These are phyloP conservation scores for Hordeum pubiflorum DNA, from an alignment of 202 grass and related monocot species.

Conservation along the genomic window DNA sequence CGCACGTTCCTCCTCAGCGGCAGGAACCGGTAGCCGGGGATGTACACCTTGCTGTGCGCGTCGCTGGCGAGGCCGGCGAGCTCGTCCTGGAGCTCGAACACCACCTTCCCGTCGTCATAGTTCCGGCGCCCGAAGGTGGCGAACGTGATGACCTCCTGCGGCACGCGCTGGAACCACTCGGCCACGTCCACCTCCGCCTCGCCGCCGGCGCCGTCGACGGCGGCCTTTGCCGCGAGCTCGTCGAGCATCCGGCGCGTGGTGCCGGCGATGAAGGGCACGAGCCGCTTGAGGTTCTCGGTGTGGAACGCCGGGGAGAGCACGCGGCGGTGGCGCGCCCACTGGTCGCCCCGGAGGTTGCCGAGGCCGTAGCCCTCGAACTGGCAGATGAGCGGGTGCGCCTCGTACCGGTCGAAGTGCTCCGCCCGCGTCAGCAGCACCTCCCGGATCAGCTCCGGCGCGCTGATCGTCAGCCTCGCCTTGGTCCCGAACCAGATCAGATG, in stretches of 20 bases:
- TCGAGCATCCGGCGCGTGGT: slow-evolving; percentile 52
- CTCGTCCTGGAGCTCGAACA: slow-evolving; percentile 58
- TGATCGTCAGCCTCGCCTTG: slow-evolving; percentile 48
- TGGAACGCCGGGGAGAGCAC: slow-evolving; percentile 52
- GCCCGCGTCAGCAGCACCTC: slow-evolving; percentile 56
- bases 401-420: slow-evolving; percentile 62
- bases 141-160: slow-evolving; percentile 55
- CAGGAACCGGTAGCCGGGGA: slow-evolving; percentile 70
- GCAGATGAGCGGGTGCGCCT: slow-evolving; percentile 56
- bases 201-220: not conserved
- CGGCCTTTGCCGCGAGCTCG: not conserved
- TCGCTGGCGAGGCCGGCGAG: slow-evolving; percentile 55
- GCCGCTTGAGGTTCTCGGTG: slow-evolving; percentile 51
- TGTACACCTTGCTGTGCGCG: slow-evolving; percentile 68
- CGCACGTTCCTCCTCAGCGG: slow-evolving; percentile 42
- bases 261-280: slow-evolving; percentile 43
- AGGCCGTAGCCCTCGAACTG: slow-evolving; percentile 73
- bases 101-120: slow-evolving; percentile 41
- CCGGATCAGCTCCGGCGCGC: slow-evolving; percentile 53
- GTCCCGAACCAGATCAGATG: slow-evolving; percentile 71
- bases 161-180: slow-evolving; percentile 47
- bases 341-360: slow-evolving; percentile 53
- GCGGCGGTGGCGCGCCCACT: slow-evolving; percentile 57
- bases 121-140: slow-evolving; percentile 59
- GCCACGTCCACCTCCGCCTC: slow-evolving; percentile 64